Evolutionary conservation across 371 early-diverging fungal genomes (phyloP), one percentile per base, ranked within the genome.

Genomic region (Rhizopus stolonifer): DNA sequence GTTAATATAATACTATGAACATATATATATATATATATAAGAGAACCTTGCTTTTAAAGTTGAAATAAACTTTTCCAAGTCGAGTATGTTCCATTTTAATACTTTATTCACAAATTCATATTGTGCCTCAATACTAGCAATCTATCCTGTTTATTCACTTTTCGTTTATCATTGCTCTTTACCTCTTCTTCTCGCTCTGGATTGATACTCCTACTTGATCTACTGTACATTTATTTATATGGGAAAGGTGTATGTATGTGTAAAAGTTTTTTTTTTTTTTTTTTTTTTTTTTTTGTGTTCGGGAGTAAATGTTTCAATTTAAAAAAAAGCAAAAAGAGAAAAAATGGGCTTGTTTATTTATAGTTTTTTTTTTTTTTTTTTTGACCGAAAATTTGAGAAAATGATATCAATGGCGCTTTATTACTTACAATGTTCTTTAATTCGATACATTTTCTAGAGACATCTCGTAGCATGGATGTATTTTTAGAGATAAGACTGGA

Each of bases 71-170:
- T 61, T 61, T 3, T 77, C 74, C n/a, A 73, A 56, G 22, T 77
- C 77, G 5, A 49, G 23, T 18, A 77, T 71, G 29, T 60, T 73
- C 73, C 73, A 73, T 52, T 73, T 72, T 22, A 70, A 51, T 11
- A 73, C 61, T 39, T 63, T 60, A 34, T 69, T 73, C 7, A 73
- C 61, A 60, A 65, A 63, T 10, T 71, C 69, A 18, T 60, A 53
- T 22, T 77, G 73, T 29, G 71, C 47, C 33, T 70, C 69, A 42
- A 77, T 71, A 49, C 59, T 69, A 17, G 59, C 29, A 45, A 67
- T 46, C 75, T 70, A 46, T 32, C 13, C 24, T 4, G 33, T 14
- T 34, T 22, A 5, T 7, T 19, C 4, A 19, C 4, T 25, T 22
- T 39, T 18, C 38, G 18, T 54, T 24, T 36, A 17, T 11, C 11